Evolutionary conservation across 2,329 filamentous ascomycete genomes (phyloP), one percentile per base, ranked within the genome.

Genomic region (Didymella pinodella): DNA sequence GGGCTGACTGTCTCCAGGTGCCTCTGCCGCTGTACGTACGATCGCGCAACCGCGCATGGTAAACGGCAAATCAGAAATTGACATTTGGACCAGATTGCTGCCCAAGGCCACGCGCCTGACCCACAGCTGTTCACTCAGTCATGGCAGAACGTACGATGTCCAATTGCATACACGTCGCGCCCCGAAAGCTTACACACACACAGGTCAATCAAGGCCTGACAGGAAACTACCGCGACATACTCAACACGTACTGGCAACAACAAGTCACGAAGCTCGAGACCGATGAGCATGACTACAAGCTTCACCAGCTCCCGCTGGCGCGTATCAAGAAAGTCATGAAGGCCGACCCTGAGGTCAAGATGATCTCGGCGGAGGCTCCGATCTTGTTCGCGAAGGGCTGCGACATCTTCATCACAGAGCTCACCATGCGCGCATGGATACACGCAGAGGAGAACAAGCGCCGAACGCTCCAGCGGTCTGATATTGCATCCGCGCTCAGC

Each of bases 281-380:
- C 60, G 95, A 98, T 71, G 92, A 90, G 48, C 95, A 99, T 78
- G 95, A 99, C 79, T 99, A 98, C 85, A 99, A 99, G 80, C 86
- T 98, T 56, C 95, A 99, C 77, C 95, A 98, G 78, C 85, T 99
- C 38, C 95, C 95, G 1, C 85, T 99, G 40, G 95, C 95, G n/a
- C 90, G 95, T 54, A 99, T 99, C 82, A 99, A 99, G 84, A 99
- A 99, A 79, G 95, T 99, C 66, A 99, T 99, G 95, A 99, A 99
- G 81, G 95, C 95, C 0, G 95, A 99, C 69, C 95, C 95, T 0
- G 95, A 99, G 72, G 95, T 99, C 47, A 99, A 99, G 83, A 99
- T 99, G 95, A 99, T 99, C 64, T 98, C 93, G 4, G 95, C 95
- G 8, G 95, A 99, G 80, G 95, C 95, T 1, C 95, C 95, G 1